These are phyloP conservation scores for Theileria orientalis DNA, from an alignment of 169 alveolate genomes.

Conservation along the genomic window DNA sequence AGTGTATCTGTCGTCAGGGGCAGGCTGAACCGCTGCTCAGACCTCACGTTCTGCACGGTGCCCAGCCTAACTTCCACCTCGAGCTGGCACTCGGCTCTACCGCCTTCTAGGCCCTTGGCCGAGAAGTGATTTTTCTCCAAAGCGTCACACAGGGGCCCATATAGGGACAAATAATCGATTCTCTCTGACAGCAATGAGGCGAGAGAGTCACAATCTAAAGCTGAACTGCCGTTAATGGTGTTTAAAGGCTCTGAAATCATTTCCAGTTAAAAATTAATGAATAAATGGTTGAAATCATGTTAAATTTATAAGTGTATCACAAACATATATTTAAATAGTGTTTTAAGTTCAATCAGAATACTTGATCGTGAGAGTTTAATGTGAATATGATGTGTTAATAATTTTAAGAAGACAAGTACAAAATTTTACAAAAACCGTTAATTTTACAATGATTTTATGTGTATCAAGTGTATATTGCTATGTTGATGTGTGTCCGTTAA, in stretches of 20 bases:
- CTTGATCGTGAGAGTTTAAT: too few relatives aligned
- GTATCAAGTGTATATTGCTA: too few relatives aligned
- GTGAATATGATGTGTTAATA: too few relatives aligned
- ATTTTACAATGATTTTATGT: too few relatives aligned
- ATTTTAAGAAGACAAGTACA: too few relatives aligned
- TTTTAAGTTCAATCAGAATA: too few relatives aligned
- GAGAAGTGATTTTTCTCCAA: constrained; percentile 38
- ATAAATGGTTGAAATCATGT: background rate
- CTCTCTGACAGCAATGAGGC: constrained; percentile 53
- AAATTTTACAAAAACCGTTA: too few relatives aligned
- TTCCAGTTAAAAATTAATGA: background rate
- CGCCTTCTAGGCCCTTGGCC: background rate
- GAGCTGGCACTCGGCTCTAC: constrained; percentile 39
- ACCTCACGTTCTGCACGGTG: constrained; percentile 15
- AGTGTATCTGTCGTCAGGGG: constrained; percentile 58
- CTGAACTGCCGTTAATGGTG: constrained; percentile 60
- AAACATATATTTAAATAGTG: too few relatives aligned
- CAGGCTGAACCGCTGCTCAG: constrained; percentile 54
- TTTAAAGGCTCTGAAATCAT: constrained; percentile 39
- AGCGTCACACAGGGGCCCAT: constrained; percentile 58
- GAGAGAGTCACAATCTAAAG: constrained; percentile 46
- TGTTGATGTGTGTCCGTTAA: too few relatives aligned
- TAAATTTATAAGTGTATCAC: too few relatives aligned
- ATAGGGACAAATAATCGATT: constrained; percentile 44
- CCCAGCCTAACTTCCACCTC: constrained; percentile 67